Evolutionary conservation across 257 asterid genomes (phyloP).

Genomic region (Fraxinus excelsior): DNA sequence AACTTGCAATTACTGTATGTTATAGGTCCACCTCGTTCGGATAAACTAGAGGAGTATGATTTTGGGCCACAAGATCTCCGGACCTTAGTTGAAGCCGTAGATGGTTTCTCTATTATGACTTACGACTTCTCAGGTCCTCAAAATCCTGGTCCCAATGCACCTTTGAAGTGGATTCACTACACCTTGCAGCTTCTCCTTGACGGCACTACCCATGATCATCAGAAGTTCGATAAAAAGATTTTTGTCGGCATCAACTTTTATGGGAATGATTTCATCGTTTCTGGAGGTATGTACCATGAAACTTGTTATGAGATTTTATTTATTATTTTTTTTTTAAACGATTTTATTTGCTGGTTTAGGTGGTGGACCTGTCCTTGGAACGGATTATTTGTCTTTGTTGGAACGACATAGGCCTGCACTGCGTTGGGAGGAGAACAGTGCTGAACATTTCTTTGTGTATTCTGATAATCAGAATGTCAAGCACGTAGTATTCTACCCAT

Average conservation of each 20-base stretch:
- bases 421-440: conserved; percentile 87
- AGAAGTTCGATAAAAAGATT: conserved; percentile 53
- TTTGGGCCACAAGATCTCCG: conserved; percentile 52
- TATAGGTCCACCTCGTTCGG: conserved; percentile 84
- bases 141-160: conserved; percentile 98
- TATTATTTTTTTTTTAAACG: background rate
- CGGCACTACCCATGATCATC: conserved; percentile 26
- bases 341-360: conserved; percentile 59
- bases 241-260: conserved; percentile 84
- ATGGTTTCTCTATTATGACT: conserved; percentile 96
- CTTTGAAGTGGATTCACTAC: conserved; percentile 79
- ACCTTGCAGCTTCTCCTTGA: conserved; percentile 63
- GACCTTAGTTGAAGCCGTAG: conserved; percentile 59
- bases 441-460: conserved; percentile 88
- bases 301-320: background rate
- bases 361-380: conserved; percentile 79
- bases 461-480: conserved; percentile 49
- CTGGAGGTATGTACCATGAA: conserved; percentile 56
- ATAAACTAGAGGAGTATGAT: conserved; percentile 64
- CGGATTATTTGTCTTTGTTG: conserved; percentile 73
- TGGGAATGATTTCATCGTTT: conserved; percentile 44
- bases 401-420: conserved; percentile 75
- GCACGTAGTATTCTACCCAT: conserved; percentile 88
- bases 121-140: conserved; percentile 94
- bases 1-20: conserved; percentile 73